phyloP scores from a whole-genome alignment of 140 eudicot species.

The Senecio squalidus region DNA sequence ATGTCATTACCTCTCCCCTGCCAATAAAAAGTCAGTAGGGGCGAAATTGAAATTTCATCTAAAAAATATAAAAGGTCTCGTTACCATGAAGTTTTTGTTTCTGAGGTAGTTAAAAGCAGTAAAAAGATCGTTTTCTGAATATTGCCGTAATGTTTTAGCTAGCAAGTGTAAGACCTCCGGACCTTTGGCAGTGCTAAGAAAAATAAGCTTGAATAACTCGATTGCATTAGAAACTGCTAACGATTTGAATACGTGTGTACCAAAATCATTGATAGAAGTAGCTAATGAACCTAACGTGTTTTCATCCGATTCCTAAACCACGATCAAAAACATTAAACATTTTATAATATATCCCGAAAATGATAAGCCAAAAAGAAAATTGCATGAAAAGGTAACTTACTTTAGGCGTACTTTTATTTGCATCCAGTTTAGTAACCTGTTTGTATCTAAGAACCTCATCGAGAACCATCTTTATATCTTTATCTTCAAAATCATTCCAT shows the following conservation, averaged over 20 bases:
- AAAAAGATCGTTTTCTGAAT: conserved; percentile 92
- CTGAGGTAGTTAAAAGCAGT: conserved; percentile 84
- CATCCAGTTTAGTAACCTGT: conserved; percentile 40
- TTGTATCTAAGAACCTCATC: conserved; percentile 61
- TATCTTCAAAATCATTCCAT: conserved; percentile 81
- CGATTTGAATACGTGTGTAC: conserved; percentile 49
- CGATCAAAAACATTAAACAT: neutral
- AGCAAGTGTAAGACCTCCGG: conserved; percentile 63
- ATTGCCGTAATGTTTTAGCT: conserved; percentile 76
- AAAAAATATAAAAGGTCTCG: neutral
- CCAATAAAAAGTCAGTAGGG: conserved; percentile 27
- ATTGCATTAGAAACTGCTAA: conserved; percentile 88
- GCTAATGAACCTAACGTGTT: conserved; percentile 21
- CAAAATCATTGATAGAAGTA: conserved; percentile 29
- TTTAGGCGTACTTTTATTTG: too few relatives aligned
- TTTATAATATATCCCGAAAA: neutral
- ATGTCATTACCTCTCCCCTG: conserved; percentile 68
- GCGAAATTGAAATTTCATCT: too few relatives aligned
- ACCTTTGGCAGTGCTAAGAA: conserved; percentile 59
- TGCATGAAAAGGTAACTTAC: too few relatives aligned
- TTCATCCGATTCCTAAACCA: conserved; percentile 30
- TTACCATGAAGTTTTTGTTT: conserved; percentile 58
- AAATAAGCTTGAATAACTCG: conserved; percentile 87
- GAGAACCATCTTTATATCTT: conserved; percentile 40
- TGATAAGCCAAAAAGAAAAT: too few relatives aligned